Evolutionary conservation across 2,329 filamentous ascomycete genomes (phyloP).

Genomic region (Cylindrodendrum hubeiense): DNA sequence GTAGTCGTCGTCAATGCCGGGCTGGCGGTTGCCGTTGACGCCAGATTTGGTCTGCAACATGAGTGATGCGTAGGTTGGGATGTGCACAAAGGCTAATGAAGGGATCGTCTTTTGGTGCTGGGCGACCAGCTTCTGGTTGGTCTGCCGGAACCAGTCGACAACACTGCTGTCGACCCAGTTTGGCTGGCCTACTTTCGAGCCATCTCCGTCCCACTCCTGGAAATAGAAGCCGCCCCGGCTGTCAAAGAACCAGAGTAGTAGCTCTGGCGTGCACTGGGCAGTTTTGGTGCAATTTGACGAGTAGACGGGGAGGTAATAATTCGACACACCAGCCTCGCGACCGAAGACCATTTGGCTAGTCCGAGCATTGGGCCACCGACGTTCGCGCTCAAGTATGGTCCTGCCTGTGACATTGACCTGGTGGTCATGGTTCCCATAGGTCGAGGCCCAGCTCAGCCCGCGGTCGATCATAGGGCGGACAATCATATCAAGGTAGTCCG

Average conservation of each 20-base stretch:
- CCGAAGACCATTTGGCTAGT: conserved; percentile 40
- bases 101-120: conserved; percentile 52
- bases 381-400: conserved; percentile 39
- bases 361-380: conserved; percentile 37
- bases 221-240: conserved; percentile 68
- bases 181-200: conserved; percentile 37
- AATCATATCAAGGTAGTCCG: conserved; percentile 67
- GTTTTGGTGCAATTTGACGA: conserved; percentile 43
- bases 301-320: conserved; percentile 59
- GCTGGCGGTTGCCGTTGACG: conserved; percentile 54
- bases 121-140: conserved; percentile 46
- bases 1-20: conserved; percentile 60
- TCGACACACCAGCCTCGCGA: conserved; percentile 51
- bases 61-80: conserved; percentile 52
- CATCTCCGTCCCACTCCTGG: conserved; percentile 43
- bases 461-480: conserved; percentile 67
- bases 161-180: conserved; percentile 61
- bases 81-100: conserved; percentile 63
- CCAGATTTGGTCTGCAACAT: conserved; percentile 40
- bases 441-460: conserved; percentile 70
- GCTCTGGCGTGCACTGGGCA: conserved; percentile 47
- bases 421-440: conserved; percentile 78
- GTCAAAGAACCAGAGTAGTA: conserved; percentile 79
- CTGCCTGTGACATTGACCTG: conserved; percentile 58
- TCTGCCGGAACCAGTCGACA: conserved; percentile 58